Base-by-base conservation (phyloP, 495 filamentous ascomycete species). In the Aspergillus cristatus region DNA sequence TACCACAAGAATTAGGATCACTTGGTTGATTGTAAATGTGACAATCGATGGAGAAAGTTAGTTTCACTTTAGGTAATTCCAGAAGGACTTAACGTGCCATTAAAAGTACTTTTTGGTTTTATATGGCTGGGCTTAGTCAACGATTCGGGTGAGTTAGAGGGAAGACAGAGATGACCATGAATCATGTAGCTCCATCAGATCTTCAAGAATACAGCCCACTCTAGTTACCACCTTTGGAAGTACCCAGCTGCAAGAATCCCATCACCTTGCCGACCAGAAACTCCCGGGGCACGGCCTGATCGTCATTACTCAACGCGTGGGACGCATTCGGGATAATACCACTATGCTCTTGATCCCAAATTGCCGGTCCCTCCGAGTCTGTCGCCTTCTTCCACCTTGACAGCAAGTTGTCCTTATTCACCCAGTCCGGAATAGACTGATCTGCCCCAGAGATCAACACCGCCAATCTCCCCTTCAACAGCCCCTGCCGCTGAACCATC, bases 371-470 rank as follows among this genome's bases (percentile, higher is more conserved):
- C 18, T 47, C 39, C 10, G 18, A 45, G 38, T 63, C 45, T 26
- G 52, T 47, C 60, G 83, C 84, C 79, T 38, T 50, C 63, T 38
- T 55, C 86, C 86, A 95, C 39, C 58, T 64, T 18, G 55, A 41
- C 14, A 94, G 50, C 41, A 93, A 52, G 2, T 35, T 65, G 32
- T 68, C 55, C 51, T 84, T 82, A 52, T 93, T 75, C 7, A 88
- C 61, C 18, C 32, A 60, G 2, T 51, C 41, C 1, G 85, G 79
- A 13, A 93, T 75, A 50, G 72, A 75, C 60, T 83, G 71, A 58
- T 97, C 90, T 12, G 62, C 58, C 13, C 69, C 86, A 3, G 82
- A 80, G 41, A 76, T 78, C 43, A 94, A 49, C 35, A 71, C 60
- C 39, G 62, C 33, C 6, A 72, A 18, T 18, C 58, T 58, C 6